These are phyloP conservation scores for Cyphellophora attinorum DNA, from an alignment of 2,329 filamentous ascomycete species.

Conservation along the genomic window DNA sequence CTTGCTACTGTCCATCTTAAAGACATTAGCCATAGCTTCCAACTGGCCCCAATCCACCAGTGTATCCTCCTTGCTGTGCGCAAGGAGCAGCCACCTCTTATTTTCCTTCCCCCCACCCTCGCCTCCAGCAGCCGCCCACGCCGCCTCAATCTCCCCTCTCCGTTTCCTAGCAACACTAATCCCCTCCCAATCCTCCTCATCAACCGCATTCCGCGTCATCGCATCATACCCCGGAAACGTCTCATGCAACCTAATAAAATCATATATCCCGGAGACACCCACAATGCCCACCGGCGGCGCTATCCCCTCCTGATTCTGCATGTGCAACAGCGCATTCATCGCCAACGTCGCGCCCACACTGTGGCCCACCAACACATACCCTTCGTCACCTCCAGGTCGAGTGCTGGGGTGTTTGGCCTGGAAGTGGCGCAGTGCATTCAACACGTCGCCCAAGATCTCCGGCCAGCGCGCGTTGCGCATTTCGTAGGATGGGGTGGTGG, in stretches of 20 bases:
- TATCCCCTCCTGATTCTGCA: constrained; percentile 4
- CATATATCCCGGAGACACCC: constrained; percentile 31
- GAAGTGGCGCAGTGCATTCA: constrained; percentile 29
- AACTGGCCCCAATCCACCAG: constrained; percentile 30
- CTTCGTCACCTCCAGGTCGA: constrained; percentile 4
- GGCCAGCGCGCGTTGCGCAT: constrained; percentile 31
- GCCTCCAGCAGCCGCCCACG: constrained; percentile 15
- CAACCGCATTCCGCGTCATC: constrained; percentile 33
- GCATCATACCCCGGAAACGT: constrained; percentile 27
- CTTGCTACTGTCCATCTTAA: constrained; percentile 31
- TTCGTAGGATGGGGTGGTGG: constrained; percentile 20
- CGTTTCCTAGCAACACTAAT: constrained; percentile 27
- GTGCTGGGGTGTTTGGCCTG: constrained; percentile 30
- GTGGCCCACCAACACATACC: constrained; percentile 36
- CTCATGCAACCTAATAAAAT: constrained; percentile 28
- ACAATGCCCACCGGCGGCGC: constrained; percentile 9
- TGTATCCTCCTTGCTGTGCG: constrained; percentile 31
- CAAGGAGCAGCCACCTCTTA: constrained; percentile 28
- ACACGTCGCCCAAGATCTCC: constrained; percentile 34
- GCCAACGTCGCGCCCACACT: constrained; percentile 38
- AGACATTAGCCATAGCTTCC: constrained; percentile 37
- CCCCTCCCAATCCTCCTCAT: constrained; percentile 25
- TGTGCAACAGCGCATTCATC: constrained; percentile 32
- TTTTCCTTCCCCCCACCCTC: constrained; percentile 24
- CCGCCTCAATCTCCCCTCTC: constrained; percentile 12